Conservation (phyloP, 2,329 filamentous ascomycete species). For the Colletotrichum euphorbiae region DNA sequence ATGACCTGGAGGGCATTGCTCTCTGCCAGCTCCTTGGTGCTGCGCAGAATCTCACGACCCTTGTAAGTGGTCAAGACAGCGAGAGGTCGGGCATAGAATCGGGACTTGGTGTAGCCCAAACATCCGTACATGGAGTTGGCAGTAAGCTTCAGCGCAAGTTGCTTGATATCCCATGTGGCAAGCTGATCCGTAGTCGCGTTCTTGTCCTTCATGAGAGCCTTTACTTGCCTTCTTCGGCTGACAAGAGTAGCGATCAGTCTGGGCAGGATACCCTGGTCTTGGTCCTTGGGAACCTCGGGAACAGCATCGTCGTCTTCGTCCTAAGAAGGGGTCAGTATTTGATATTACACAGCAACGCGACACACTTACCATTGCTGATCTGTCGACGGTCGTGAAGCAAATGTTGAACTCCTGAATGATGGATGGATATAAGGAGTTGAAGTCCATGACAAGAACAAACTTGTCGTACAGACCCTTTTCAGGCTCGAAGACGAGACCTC, state of each 20-base stretch:
- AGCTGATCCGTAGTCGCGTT: conserved; percentile 86
- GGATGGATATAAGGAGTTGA: conserved; percentile 98
- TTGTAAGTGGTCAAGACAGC: conserved; percentile 98
- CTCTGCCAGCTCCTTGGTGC: conserved; percentile 95
- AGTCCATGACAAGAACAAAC: conserved; percentile 99
- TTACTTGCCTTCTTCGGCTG: conserved; percentile 88
- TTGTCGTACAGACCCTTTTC: conserved; percentile 98
- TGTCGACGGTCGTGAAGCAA: conserved; percentile 97
- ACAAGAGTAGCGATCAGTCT: conserved; percentile 93
- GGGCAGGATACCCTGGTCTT: conserved; percentile 87
- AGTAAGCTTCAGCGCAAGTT: conserved; percentile 94
- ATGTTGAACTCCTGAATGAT: conserved; percentile 99
- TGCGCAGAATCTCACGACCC: conserved; percentile 94
- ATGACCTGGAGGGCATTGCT: conserved; percentile 93
- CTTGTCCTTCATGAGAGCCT: conserved; percentile 96
- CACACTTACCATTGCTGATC: conserved; percentile 73
- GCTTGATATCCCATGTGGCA: conserved; percentile 97
- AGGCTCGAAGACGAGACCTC: conserved; percentile 97
- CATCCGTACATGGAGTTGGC: conserved; percentile 99
- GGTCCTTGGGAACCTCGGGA: conserved; percentile 83
- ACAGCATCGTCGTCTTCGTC: conserved; percentile 85
- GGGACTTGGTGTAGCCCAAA: conserved; percentile 94
- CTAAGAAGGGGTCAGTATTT: conserved; percentile 48
- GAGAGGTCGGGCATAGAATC: conserved; percentile 95
- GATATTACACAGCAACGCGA: not conserved